Base-by-base conservation (phyloP, 139 green algal species). In the Tetraselmis striata region DNA sequence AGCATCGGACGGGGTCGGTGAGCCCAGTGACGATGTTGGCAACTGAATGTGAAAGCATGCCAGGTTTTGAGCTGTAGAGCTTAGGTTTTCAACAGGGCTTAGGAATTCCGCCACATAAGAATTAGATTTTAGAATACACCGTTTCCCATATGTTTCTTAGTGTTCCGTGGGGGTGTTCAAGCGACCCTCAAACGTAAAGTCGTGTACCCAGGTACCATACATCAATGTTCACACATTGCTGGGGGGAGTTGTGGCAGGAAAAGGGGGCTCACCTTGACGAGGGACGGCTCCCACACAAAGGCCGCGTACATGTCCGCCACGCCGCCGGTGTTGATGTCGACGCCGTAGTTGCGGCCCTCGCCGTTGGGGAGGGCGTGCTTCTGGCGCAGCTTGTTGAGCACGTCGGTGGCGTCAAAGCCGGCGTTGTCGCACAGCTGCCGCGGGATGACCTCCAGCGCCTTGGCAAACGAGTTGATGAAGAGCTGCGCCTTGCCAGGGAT, bases 311-410 rank as follows among this genome's bases (percentile, higher is more conserved):
- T 98, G 90, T 99, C 95, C 26, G 95, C 89, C 74, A 99, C 94
- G 22, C 95, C 94, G 27, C 96, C 97, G 77, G 89, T 95, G 88
- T 97, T 97, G 30, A 99, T 92, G 78, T 99, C 95, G 23, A 99
- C 91, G 28, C 97, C 97, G 89, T 94, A 97, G 85, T 96, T 93
- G 79, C 86, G 77, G 23, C 94, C 94, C 76, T 88, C 84, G 25
- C 83, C 84, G 81, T 84, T 82, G 25, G 83, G 84, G n/a, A 86
- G 77, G 0, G 93, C 93, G 87, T 99, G 97, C 87, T 98, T 98
- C 85, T 98, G 94, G n/a, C 97, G 89, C 79, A 99, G 92, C 84
- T 95, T 95, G 91, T 98, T 99, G 32, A 99, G 90, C 81, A 99
- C 92, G 82, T 99, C 96, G 1, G 97, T 99, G 31, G 97, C 94